These are phyloP conservation scores for Podaxis rugospora DNA, from an alignment of 768 basidiomycete species.

Conservation along the genomic window DNA sequence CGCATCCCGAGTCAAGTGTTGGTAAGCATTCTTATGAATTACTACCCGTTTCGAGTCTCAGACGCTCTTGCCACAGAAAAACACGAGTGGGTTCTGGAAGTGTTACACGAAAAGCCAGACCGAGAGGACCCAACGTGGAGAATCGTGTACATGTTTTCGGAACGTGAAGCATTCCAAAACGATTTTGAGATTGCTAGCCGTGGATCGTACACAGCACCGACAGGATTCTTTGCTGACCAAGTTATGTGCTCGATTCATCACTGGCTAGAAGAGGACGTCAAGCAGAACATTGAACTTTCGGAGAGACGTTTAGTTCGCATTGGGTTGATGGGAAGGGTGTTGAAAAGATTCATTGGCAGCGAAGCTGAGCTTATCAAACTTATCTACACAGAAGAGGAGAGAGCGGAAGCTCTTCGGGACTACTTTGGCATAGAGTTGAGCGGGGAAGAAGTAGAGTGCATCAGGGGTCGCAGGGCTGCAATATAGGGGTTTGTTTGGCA, in stretches of 20 bases:
- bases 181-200: not conserved
- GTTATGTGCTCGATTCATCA: not conserved
- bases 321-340: not conserved
- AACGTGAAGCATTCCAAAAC: not conserved
- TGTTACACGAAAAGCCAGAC: not conserved
- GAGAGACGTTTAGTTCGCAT: not conserved
- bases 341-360: not conserved
- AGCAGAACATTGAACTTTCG: not conserved
- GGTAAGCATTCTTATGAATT: not conserved
- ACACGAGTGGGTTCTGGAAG: not conserved
- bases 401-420: not conserved
- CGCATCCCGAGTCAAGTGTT: constrained; percentile 6
- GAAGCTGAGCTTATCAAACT: not conserved
- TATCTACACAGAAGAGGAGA: not conserved
- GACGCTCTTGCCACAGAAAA: not conserved
- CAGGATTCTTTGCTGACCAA: not conserved
- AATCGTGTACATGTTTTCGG: not conserved
- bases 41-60: not conserved
- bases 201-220: not conserved
- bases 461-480: not conserved
- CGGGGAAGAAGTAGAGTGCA: not conserved
- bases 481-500: constrained; percentile 4
- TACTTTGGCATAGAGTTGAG: constrained; percentile 1
- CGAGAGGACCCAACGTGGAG: not conserved
- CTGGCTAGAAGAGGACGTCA: not conserved